phyloP scores from a whole-genome alignment of 164 flowering plant genomes.

The Kingdonia uniflora region DNA sequence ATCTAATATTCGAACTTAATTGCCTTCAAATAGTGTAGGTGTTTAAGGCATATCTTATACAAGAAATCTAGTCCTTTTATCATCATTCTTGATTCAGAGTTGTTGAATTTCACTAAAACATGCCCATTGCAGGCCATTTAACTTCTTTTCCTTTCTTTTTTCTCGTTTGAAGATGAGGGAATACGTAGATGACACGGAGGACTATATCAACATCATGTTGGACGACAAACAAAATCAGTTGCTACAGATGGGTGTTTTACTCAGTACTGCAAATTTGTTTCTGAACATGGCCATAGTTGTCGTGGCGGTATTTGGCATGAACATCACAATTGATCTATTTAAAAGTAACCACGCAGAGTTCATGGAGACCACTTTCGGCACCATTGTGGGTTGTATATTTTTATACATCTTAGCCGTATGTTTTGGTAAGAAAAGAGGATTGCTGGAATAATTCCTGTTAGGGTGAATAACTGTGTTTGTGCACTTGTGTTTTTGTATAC shows the following conservation, averaged over 20 bases:
- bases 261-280: conserved; percentile 26
- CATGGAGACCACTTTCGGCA: conserved; percentile 29
- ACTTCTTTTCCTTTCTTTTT: neutral
- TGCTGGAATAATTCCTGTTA: conserved; percentile 12
- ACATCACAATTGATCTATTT: conserved; percentile 20
- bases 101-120: too few relatives aligned
- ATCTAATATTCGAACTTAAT: too few relatives aligned
- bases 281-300: conserved; percentile 26
- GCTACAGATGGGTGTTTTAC: conserved; percentile 40
- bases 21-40: too few relatives aligned
- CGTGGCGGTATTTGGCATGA: conserved; percentile 31
- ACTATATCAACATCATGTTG: conserved; percentile 37
- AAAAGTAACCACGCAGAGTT: conserved; percentile 13
- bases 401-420: conserved; percentile 26
- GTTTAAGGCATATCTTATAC: too few relatives aligned
- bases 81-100: too few relatives aligned
- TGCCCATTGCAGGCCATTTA: too few relatives aligned
- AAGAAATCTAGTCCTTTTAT: too few relatives aligned
- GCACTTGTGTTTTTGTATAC: too few relatives aligned
- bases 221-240: conserved; percentile 46
- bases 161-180: conserved; percentile 26
- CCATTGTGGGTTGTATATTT: conserved; percentile 26
- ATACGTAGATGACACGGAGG: conserved; percentile 40
- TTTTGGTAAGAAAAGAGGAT: conserved; percentile 32
- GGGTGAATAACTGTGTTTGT: too few relatives aligned